Evolutionary conservation across 2,329 filamentous ascomycete species (phyloP).

Genomic region (Microthyrium microscopicum): DNA sequence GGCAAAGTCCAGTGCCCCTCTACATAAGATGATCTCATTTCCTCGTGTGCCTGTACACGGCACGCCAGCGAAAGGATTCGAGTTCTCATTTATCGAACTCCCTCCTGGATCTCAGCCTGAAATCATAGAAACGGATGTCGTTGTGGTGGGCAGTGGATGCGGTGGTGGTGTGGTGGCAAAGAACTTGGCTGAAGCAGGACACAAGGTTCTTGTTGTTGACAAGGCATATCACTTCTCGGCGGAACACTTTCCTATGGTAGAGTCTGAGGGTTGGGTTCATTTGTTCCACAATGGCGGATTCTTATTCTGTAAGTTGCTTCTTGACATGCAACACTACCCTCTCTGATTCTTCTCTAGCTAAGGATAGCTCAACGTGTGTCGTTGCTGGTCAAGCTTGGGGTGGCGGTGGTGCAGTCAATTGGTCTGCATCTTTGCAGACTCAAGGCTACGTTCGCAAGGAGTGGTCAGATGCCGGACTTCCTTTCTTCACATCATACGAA

Average conservation of each 20-base stretch:
- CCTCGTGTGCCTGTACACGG: conserved; percentile 39
- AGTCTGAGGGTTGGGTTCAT: conserved; percentile 40
- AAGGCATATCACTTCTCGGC: conserved; percentile 65
- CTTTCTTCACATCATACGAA: conserved; percentile 54
- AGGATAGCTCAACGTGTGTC: conserved; percentile 36
- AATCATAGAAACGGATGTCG: conserved; percentile 59
- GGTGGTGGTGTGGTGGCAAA: conserved; percentile 72
- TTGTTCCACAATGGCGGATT: conserved; percentile 55
- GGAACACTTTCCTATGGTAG: conserved; percentile 56
- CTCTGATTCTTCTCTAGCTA: conserved; percentile 10
- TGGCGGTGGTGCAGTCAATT: conserved; percentile 79
- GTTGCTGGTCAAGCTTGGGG: conserved; percentile 62
- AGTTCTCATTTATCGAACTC: conserved; percentile 47
- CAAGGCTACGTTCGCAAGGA: conserved; percentile 64
- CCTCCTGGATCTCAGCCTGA: conserved; percentile 35
- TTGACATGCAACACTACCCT: not conserved
- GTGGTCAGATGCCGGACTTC: conserved; percentile 54
- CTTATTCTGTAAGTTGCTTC: conserved; percentile 25
- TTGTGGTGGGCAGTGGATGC: conserved; percentile 76
- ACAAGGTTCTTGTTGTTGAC: conserved; percentile 64
- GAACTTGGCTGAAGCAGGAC: conserved; percentile 59
- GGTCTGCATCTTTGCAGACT: conserved; percentile 52
- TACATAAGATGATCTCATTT: conserved; percentile 41
- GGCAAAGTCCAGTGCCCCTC: conserved; percentile 37
- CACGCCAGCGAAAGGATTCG: conserved; percentile 33